Conservation (phyloP, 495 filamentous ascomycete genomes). For the Aspergillus bertholletiae region DNA sequence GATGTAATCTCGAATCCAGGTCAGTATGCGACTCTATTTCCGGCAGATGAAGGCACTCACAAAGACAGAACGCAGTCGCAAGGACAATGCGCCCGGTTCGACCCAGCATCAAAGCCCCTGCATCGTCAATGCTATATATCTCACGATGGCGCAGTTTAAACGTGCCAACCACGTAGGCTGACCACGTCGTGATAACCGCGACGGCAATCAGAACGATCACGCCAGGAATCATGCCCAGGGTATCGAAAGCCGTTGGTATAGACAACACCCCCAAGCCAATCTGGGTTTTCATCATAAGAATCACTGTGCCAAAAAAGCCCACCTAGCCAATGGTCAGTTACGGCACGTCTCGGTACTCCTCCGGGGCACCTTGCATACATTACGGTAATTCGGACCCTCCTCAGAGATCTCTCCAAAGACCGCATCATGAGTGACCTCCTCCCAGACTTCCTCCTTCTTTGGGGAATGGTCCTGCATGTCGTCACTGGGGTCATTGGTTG, state of each 20-base stretch:
- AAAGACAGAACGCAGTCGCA: slow-evolving; percentile 43
- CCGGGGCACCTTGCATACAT: neutral
- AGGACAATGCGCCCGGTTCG: slow-evolving; percentile 52
- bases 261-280: slow-evolving; percentile 56
- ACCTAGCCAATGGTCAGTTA: slow-evolving; percentile 14
- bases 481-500: no score
- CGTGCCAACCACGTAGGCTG: slow-evolving; percentile 61
- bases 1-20: no score
- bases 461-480: no score
- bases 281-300: slow-evolving; percentile 22
- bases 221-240: slow-evolving; percentile 50
- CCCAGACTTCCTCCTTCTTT: no score
- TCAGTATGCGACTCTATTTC: no score
- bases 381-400: slow-evolving; percentile 9
- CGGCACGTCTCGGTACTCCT: no score
- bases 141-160: slow-evolving; percentile 60
- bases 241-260: slow-evolving; percentile 51
- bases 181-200: slow-evolving; percentile 63
- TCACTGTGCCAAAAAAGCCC: slow-evolving; percentile 12
- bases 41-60: slow-evolving; percentile 44
- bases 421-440: no score
- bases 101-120: slow-evolving; percentile 57
- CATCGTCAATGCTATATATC: slow-evolving; percentile 60
- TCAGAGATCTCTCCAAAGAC: slow-evolving; percentile 13
- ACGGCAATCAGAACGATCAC: slow-evolving; percentile 46